Base-by-base conservation (phyloP, 345 rosid species). In the Citrus maxima region DNA sequence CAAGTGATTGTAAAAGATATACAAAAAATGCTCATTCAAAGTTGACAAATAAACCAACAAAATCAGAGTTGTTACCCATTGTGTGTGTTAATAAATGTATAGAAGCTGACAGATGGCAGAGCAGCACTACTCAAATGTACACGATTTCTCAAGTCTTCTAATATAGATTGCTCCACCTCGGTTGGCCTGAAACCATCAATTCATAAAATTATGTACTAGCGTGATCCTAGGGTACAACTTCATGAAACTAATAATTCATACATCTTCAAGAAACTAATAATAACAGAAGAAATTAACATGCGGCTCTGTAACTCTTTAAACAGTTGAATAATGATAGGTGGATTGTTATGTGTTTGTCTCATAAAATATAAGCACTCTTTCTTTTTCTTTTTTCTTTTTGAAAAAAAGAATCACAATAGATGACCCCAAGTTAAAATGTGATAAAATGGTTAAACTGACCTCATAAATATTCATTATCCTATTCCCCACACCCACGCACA, bases 101-200 rank as follows among this genome's bases (percentile, higher is more conserved):
- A 94, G 81, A 97, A 91, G 89, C 99, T 91, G 85, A 93, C 91
- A 49, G 99, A 97, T 46, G 98, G 99, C 79, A 97, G 78, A 28
- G 93, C 90, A 13, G 84, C 81, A 78, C 89, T 93, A 75, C 92
- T 90, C 93, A 97, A 79, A 80, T 93, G 98, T 75, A 97, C 98
- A 72, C 98, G 96, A 79, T 89, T 94, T 86, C 98, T 91, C 78
- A 97, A 85, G 88, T 94, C 98, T 85, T 94, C 99, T 61, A 97
- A 95, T 49, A 94, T 92, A 70, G 98, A 93, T 80, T 88, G 94
- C 77, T 97, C 99, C 67, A 92, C 95, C 69, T 97, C 99, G 3
- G 90, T 81, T 77, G 97, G 78, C 85, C 99, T 94, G 86, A 73
- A 84, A 80, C 76, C 65, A 84, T 77, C 25, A 69, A 77, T 22